These are phyloP conservation scores for Hygrophorus russula DNA, from an alignment of 768 basidiomycete genomes.

Conservation along the genomic window DNA sequence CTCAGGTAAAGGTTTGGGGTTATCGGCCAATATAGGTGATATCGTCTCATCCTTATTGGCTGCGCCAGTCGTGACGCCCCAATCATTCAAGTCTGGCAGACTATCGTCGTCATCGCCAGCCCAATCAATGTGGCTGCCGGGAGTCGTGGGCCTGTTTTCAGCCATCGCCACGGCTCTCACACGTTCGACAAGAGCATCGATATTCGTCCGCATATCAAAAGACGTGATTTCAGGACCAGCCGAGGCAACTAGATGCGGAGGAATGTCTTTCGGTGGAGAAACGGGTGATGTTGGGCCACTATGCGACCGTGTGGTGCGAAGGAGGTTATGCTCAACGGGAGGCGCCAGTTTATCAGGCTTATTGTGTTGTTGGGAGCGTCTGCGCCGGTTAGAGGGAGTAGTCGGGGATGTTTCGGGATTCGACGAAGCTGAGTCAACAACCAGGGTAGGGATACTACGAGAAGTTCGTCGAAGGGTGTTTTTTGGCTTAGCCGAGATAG, in stretches of 20 bases:
- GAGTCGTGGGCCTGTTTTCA: conserved; percentile 52
- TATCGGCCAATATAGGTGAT: conserved; percentile 58
- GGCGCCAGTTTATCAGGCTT: conserved; percentile 24
- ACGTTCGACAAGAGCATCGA: conserved; percentile 71
- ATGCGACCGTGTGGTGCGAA: conserved; percentile 20
- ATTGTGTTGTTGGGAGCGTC: conserved; percentile 32
- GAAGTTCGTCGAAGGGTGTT: conserved; percentile 23
- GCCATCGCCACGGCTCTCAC: conserved; percentile 67
- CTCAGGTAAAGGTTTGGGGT: conserved; percentile 50
- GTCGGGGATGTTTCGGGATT: conserved; percentile 18
- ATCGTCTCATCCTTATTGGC: conserved; percentile 31
- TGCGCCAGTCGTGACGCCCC: conserved; percentile 51
- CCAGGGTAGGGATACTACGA: conserved; percentile 19
- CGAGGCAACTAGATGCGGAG: conserved; percentile 38
- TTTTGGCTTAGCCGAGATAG: conserved; percentile 18
- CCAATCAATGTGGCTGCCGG: conserved; percentile 81
- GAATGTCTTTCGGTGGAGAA: conserved; percentile 38
- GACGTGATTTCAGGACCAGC: conserved; percentile 12
- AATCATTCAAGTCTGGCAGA: conserved; percentile 77
- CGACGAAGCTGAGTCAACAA: conserved; percentile 11
- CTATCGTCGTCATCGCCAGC: conserved; percentile 79
- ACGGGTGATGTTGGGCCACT: conserved; percentile 21
- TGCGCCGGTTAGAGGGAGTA: conserved; percentile 31
- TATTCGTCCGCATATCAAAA: conserved; percentile 47
- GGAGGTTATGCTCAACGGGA: conserved; percentile 20